Evolutionary conservation across 352 stramenopile species (phyloP), one percentile per base, ranked within the genome.

Genomic region (Phytophthora sansomeana): DNA sequence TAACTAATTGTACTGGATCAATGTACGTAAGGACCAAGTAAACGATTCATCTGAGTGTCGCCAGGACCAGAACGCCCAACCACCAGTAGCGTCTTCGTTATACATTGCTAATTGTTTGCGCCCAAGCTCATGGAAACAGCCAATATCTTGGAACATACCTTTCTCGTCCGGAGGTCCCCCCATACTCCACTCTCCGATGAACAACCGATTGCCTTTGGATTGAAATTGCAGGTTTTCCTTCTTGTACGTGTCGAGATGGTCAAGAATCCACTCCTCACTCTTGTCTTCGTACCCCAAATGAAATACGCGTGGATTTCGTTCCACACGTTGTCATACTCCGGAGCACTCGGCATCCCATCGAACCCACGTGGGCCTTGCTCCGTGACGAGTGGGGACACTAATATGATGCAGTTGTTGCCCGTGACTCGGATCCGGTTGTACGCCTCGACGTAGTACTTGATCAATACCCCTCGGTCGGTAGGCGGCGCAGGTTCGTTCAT

Each of bases 291-390:
- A 84, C 7, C 64, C 58, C 69, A 81, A 13, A 77, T 74, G 65
- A 81, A 87, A 67, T 89, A 90, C 13, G 63, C 21, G 61, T 87
- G 80, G 38, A 75, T 74, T 48, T 90, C 80, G 58, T 80, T 67
- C 78, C 83, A 91, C 10, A 91, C 70, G 44, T 89, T 87, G 26
- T 48, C 46, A 59, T 78, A 86, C 43, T 63, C 46, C 1, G 55
- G 57, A 8, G 55, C 64, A 16, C 42, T 0, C 21, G 21, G 21
- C 21, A 24, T 24, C 21, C 21, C 21, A n/a, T n/a, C n/a, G n/a
- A n/a, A n/a, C n/a, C n/a, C n/a, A n/a, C n/a, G n/a, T n/a, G 59
- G 26, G 4, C 71, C 59, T 53, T 91, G 80, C 16, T 88, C 46
- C 10, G 17, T 57, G 10, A 90, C 16, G n/a, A 81, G 62, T 6